Evolutionary conservation across 306 rosid genomes (phyloP), one percentile per base, ranked within the genome.

Genomic region (Gleditsia sinensis): DNA sequence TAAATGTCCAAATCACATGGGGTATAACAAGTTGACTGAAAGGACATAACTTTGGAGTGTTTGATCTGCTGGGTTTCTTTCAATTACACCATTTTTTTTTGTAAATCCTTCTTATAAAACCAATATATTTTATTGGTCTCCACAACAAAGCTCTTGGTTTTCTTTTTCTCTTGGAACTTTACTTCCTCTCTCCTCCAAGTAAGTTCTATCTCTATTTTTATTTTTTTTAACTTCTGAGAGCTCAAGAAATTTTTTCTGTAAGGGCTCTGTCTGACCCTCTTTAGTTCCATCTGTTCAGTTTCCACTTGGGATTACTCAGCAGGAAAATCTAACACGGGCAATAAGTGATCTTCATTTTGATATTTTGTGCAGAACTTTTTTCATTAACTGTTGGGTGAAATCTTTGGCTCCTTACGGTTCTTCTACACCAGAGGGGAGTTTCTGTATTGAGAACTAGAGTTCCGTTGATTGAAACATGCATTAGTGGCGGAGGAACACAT

Each of bases 1-100:
- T 80, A 72, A 78, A 62, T 75, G 83, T 87, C 89, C 83, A 74
- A 74, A 67, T 83, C 85, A 83, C 75, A 66, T 81, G 86, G 87
- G 87, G 80, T 69, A 72, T 45, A 20, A 74, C 77, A 85, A 81
- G 81, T 85, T 82, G 82, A 85, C 80, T 77, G 84, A 81, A 69
- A 82, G 75, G 84, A 79, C 87, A 72, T 55, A 73, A 76, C 74
- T 78, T 64, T 72, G 74, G 62, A 71, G 79, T 67, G 63, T 81
- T 83, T 63, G 74, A 79, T 80, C 77, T 79, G 49, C 88, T 78
- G 66, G 58, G 50, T 75, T 86, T 86, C 72, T 82, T 80, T 72
- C 80, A 78, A 75, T 78, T 85, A 69, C 16, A 68, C 55, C 67
- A 37, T 46, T 78, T 69, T 40, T 63, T 43, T 20, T 40, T 40